Conservation (phyloP, 2,329 filamentous ascomycete species). For the Scleromitrula shiraiana region DNA sequence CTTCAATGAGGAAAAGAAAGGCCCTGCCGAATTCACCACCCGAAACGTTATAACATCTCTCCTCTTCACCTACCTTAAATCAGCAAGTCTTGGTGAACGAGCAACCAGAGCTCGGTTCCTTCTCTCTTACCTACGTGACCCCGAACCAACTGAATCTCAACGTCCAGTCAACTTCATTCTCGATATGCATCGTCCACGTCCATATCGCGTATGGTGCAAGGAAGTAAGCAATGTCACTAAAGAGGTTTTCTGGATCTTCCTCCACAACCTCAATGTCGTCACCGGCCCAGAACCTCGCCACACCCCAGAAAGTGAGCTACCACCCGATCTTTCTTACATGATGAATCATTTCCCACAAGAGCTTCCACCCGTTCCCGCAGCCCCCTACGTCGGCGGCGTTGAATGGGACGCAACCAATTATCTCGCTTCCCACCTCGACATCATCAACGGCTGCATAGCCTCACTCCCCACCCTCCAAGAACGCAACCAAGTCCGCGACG, state of each 20-base stretch:
- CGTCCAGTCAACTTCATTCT: conserved; percentile 78
- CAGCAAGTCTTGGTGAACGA: conserved; percentile 53
- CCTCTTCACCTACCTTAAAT: conserved; percentile 79
- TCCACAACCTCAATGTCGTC: conserved; percentile 87
- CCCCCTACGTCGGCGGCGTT: conserved; percentile 91
- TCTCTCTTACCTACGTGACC: conserved; percentile 72
- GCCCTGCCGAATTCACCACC: conserved; percentile 92
- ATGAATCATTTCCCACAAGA: conserved; percentile 72
- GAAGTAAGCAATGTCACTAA: conserved; percentile 90
- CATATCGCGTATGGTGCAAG: conserved; percentile 90
- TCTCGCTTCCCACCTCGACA: conserved; percentile 82
- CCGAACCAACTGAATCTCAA: conserved; percentile 64
- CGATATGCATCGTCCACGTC: conserved; percentile 78
- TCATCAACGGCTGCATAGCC: conserved; percentile 84
- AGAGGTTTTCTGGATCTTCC: conserved; percentile 98
- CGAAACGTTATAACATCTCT: conserved; percentile 83
- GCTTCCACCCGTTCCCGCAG: conserved; percentile 82
- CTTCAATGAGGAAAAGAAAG: conserved; percentile 97
- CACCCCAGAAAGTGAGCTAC: conserved; percentile 22
- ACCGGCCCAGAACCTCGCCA: conserved; percentile 43
- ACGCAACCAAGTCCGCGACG: conserved; percentile 70
- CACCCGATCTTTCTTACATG: conserved; percentile 52
- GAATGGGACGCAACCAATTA: conserved; percentile 99
- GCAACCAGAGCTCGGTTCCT: conserved; percentile 63
- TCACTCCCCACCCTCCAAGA: conserved; percentile 62